Evolutionary conservation across 148 eudicot genomes (phyloP).

Genomic region (Vaccinium corymbosum): DNA sequence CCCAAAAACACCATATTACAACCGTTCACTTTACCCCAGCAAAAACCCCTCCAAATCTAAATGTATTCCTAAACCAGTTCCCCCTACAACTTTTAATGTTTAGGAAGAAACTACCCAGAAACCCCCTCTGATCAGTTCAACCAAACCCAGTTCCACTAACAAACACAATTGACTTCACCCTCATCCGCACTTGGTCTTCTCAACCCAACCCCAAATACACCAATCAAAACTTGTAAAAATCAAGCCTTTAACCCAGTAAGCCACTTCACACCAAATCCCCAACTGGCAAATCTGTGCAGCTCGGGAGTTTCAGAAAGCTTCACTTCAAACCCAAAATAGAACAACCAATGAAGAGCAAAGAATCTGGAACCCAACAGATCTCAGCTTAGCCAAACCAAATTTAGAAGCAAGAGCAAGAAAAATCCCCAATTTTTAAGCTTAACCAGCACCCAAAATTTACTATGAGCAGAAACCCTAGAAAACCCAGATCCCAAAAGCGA

Average conservation of each 20-base stretch:
- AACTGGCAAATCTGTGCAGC: background rate
- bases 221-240: background rate
- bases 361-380: constrained; percentile 22
- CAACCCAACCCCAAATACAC: constrained; percentile 28
- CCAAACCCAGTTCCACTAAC: constrained; percentile 43
- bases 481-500: constrained; percentile 13
- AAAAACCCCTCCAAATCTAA: constrained; percentile 19
- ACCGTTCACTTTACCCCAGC: constrained; percentile 15
- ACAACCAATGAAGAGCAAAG: background rate
- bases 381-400: constrained; percentile 5
- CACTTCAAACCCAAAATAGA: background rate
- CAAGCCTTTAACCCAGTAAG: constrained; percentile 11
- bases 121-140: constrained; percentile 26
- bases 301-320: constrained; percentile 4
- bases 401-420: background rate
- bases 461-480: constrained; percentile 17
- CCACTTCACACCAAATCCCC: background rate
- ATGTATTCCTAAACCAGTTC: constrained; percentile 6
- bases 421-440: constrained; percentile 19
- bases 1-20: constrained; percentile 22
- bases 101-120: background rate
- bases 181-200: constrained; percentile 37
- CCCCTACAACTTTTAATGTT: constrained; percentile 10
- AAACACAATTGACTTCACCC: constrained; percentile 34
- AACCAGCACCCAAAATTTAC: constrained; percentile 14